Percentiles rank a stretch among this genome's conserved stretches.
These are phyloP conservation scores for Eucommia ulmoides DNA, from an alignment of 257 asterid genomes.

Conservation along the genomic window DNA sequence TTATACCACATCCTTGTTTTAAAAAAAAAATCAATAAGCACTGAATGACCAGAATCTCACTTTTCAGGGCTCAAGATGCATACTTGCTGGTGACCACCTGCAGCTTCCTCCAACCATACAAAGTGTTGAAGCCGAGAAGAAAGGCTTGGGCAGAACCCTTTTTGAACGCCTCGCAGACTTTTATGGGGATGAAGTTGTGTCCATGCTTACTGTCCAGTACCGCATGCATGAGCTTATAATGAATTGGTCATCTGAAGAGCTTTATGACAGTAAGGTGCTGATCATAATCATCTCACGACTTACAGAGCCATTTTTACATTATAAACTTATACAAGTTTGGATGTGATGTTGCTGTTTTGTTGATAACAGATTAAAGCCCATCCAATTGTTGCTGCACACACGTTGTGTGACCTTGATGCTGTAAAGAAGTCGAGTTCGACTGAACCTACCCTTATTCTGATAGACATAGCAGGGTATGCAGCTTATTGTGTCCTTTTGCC, in stretches of 20 bases:
- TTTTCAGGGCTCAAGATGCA: conserved; percentile 75
- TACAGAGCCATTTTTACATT: too few relatives aligned
- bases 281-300: too few relatives aligned
- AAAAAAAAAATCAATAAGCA: too few relatives aligned
- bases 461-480: conserved; percentile 84
- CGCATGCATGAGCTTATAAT: conserved; percentile 92
- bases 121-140: conserved; percentile 93
- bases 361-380: conserved; percentile 70
- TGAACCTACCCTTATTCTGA: conserved; percentile 73
- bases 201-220: conserved; percentile 97
- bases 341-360: background rate
- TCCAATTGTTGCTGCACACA: conserved; percentile 73
- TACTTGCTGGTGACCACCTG: conserved; percentile 89
- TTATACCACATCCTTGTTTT: too few relatives aligned
- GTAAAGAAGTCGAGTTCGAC: conserved; percentile 73
- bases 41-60: too few relatives aligned
- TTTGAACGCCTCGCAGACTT: conserved; percentile 87
- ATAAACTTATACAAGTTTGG: too few relatives aligned
- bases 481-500: conserved; percentile 1
- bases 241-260: conserved; percentile 92
- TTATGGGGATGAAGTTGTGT: conserved; percentile 64
- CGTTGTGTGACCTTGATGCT: conserved; percentile 58
- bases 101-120: conserved; percentile 98
- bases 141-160: conserved; percentile 89
- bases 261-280: conserved; percentile 78